phyloP scores from a whole-genome alignment of 2,329 filamentous ascomycete species.

The Diaporthe caulivora region DNA sequence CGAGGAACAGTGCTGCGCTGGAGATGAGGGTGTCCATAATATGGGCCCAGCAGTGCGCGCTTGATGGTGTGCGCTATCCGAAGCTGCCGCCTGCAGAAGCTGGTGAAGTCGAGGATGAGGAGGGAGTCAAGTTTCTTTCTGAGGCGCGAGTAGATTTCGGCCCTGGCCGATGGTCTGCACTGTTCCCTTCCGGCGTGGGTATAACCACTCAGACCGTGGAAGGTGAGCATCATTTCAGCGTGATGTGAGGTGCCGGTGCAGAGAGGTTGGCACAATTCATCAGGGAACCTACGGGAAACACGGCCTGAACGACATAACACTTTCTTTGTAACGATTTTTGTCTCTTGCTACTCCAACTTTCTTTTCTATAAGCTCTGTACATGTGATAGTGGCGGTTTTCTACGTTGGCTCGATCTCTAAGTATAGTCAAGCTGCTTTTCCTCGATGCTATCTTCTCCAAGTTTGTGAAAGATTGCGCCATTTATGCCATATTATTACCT shows the following conservation, averaged over 20 bases:
- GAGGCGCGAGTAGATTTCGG: conserved; percentile 8
- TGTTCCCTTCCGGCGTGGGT: background rate
- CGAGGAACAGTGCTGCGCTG: background rate
- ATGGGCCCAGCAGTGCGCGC: background rate
- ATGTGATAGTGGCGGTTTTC: too few relatives aligned
- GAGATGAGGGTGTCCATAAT: background rate
- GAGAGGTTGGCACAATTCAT: background rate
- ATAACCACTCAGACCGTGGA: background rate
- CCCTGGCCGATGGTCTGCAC: conserved; percentile 3
- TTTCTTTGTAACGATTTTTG: too few relatives aligned
- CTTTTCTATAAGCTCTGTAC: too few relatives aligned
- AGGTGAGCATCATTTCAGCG: conserved; percentile 12
- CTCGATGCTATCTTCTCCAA: too few relatives aligned
- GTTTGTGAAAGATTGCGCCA: too few relatives aligned
- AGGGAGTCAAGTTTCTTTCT: conserved; percentile 8
- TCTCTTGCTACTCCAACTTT: too few relatives aligned
- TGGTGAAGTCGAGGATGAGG: conserved; percentile 1
- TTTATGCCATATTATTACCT: too few relatives aligned
- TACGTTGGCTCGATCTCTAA: too few relatives aligned
- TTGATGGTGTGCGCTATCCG: conserved; percentile 13
- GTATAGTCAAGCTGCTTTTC: too few relatives aligned
- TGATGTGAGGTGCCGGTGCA: conserved; percentile 9
- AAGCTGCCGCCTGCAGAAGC: background rate
- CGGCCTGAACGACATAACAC: background rate
- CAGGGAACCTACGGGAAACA: background rate